These are phyloP conservation scores for Oryza brachyantha DNA, from an alignment of 176 grass and related monocot species.

Conservation along the genomic window DNA sequence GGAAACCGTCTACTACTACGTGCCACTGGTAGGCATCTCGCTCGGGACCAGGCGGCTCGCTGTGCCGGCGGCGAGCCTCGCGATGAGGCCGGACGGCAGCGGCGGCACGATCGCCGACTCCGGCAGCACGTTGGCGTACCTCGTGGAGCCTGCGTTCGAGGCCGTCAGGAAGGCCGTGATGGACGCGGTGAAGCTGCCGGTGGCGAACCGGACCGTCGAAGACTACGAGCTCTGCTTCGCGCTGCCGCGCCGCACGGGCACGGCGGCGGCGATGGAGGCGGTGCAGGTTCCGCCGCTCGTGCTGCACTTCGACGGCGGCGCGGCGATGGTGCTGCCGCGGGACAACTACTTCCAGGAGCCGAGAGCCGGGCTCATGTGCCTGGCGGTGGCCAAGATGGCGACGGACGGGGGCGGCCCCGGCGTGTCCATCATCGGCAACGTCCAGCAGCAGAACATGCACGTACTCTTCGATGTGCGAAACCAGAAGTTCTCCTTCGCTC, in stretches of 20 bases:
- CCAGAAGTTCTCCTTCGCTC: slow-evolving; percentile 42
- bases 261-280: background rate
- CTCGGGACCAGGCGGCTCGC: slow-evolving; percentile 4
- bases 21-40: slow-evolving; percentile 30
- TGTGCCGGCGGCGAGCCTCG: slow-evolving; percentile 21
- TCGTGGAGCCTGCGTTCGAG: slow-evolving; percentile 37
- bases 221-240: slow-evolving; percentile 53
- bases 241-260: background rate
- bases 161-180: slow-evolving; percentile 26
- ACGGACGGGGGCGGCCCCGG: background rate
- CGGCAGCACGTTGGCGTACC: slow-evolving; percentile 27
- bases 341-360: slow-evolving; percentile 63
- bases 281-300: slow-evolving; percentile 42
- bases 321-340: slow-evolving; percentile 32
- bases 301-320: slow-evolving; percentile 58
- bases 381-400: slow-evolving; percentile 26
- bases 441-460: slow-evolving; percentile 65
- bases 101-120: slow-evolving; percentile 59
- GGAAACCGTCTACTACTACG: slow-evolving; percentile 20
- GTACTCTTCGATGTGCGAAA: slow-evolving; percentile 41
- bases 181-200: background rate
- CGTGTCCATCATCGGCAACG: slow-evolving; percentile 51
- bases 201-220: background rate
- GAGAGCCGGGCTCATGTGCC: slow-evolving; percentile 34
- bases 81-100: slow-evolving; percentile 28